These are phyloP conservation scores for Aspergillus asperescens DNA, from an alignment of 495 filamentous ascomycete species.

Conservation along the genomic window DNA sequence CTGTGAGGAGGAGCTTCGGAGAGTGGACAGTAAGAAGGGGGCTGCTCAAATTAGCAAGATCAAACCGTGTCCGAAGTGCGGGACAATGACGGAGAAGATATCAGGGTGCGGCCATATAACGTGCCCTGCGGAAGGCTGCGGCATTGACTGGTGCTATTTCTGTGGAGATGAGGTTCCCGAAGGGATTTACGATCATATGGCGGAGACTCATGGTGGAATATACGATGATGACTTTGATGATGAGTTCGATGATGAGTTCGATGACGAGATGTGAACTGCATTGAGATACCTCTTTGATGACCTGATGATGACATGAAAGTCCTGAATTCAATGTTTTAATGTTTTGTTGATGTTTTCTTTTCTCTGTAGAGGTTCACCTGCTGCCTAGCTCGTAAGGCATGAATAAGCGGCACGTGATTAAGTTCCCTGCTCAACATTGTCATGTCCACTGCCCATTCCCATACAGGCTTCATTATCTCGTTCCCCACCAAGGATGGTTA, in stretches of 20 bases:
- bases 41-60: neutral
- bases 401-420: too few species aligned
- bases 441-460: too few species aligned
- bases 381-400: too few species aligned
- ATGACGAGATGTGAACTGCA: too few species aligned
- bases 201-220: conserved; percentile 18
- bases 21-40: neutral
- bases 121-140: conserved; percentile 26
- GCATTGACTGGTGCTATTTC: conserved; percentile 31
- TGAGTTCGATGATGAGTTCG: neutral
- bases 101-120: conserved; percentile 34
- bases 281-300: too few species aligned
- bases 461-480: too few species aligned
- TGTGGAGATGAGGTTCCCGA: conserved; percentile 19
- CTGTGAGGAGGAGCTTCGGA: conserved; percentile 1
- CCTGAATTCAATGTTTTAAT: too few species aligned
- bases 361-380: too few species aligned
- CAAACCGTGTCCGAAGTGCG: conserved; percentile 32
- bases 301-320: too few species aligned
- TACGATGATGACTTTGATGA: conserved; percentile 4
- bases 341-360: too few species aligned
- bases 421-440: too few species aligned
- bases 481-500: too few species aligned
- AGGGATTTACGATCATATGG: conserved; percentile 31
- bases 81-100: conserved; percentile 25